These are phyloP conservation scores for Xerocomellus dryophilus DNA, from an alignment of 768 basidiomycete genomes.

Conservation along the genomic window DNA sequence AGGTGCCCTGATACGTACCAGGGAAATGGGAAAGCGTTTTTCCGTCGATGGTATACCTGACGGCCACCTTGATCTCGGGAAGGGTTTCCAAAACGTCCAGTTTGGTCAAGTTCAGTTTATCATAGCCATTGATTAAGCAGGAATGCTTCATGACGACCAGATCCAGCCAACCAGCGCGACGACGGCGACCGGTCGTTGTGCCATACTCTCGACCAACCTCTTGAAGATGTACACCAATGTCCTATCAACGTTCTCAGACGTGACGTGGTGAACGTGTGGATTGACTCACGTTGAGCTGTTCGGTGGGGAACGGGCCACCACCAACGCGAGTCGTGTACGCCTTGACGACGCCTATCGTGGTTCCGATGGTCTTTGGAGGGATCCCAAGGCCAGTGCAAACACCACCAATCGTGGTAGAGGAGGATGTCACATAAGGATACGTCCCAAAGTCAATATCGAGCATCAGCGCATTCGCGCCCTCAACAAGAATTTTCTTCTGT, in stretches of 20 bases:
- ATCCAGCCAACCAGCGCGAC: conserved; percentile 98
- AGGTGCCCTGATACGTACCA: conserved; percentile 45
- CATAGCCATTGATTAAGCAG: conserved; percentile 92
- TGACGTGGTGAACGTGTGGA: not conserved
- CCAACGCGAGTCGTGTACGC: conserved; percentile 98
- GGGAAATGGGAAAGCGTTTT: conserved; percentile 83
- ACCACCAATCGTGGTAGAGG: conserved; percentile 89
- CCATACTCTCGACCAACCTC: conserved; percentile 93
- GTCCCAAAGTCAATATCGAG: conserved; percentile 98
- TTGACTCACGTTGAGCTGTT: conserved; percentile 77
- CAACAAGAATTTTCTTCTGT: conserved; percentile 83
- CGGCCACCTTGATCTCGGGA: conserved; percentile 82
- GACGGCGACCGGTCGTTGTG: conserved; percentile 85
- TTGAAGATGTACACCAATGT: conserved; percentile 82
- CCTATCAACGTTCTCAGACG: conserved; percentile 40
- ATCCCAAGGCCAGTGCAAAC: conserved; percentile 98
- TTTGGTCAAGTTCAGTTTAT: conserved; percentile 90
- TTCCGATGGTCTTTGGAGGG: conserved; percentile 85
- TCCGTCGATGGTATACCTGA: conserved; percentile 76
- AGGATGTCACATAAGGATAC: conserved; percentile 96
- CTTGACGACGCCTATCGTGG: conserved; percentile 90
- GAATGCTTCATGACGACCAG: conserved; percentile 94
- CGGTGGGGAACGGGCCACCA: conserved; percentile 97
- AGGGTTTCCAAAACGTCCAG: conserved; percentile 88
- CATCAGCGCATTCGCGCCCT: conserved; percentile 98